Conservation (phyloP, 2,329 filamentous ascomycete species). For the Biscogniauxia mediterranea region DNA sequence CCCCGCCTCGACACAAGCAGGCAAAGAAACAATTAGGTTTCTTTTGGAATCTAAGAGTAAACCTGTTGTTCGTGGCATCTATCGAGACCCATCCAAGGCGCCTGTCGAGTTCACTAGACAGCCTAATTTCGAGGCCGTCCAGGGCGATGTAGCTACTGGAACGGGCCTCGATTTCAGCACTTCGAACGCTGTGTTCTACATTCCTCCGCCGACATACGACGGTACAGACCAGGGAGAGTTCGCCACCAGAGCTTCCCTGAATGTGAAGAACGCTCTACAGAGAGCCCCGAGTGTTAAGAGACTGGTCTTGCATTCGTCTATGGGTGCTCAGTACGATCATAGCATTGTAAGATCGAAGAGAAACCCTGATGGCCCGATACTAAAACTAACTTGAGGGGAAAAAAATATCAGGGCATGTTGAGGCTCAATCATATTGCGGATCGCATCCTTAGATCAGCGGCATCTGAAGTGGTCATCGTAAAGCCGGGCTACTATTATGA, state of each 20-base stretch:
- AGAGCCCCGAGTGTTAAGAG: constrained; percentile 14
- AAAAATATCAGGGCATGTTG: constrained; percentile 27
- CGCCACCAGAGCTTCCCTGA: constrained; percentile 23
- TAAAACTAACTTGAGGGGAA: background rate
- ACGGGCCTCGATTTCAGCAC: constrained; percentile 27
- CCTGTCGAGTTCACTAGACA: constrained; percentile 30
- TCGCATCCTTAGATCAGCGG: constrained; percentile 16
- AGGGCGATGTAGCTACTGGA: constrained; percentile 32
- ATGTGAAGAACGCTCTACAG: constrained; percentile 25
- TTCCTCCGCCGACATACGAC: constrained; percentile 32
- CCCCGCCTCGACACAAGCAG: constrained; percentile 35
- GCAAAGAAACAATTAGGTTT: constrained; percentile 28
- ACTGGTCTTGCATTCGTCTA: constrained; percentile 30
- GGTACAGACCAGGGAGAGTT: constrained; percentile 25
- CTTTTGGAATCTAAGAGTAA: constrained; percentile 24
- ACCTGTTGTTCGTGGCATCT: constrained; percentile 29
- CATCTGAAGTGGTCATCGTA: constrained; percentile 24
- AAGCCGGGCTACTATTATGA: constrained; percentile 21
- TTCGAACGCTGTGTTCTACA: constrained; percentile 34
- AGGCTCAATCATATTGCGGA: constrained; percentile 26
- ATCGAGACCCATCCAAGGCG: constrained; percentile 30
- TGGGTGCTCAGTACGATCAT: constrained; percentile 31
- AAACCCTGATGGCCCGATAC: background rate
- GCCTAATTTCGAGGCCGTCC: constrained; percentile 29
- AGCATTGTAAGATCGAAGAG: constrained; percentile 25